Conservation (phyloP, 306 rosid genomes). For the Glycine tomentella region DNA sequence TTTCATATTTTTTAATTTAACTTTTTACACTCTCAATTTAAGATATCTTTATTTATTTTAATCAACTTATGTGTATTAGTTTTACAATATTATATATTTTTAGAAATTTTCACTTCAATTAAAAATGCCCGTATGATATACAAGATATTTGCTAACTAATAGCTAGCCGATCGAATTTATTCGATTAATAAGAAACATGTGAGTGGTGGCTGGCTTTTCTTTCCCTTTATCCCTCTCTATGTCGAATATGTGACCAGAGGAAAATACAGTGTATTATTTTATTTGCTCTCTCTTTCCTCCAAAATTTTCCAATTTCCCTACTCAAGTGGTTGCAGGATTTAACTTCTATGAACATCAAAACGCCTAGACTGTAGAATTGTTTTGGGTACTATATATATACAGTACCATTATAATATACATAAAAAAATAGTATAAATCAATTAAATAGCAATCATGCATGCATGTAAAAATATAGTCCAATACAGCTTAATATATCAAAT, state of each 20-base stretch:
- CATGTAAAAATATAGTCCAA: not conserved
- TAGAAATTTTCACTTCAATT: not conserved
- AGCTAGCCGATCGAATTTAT: not conserved
- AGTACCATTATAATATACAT: not conserved
- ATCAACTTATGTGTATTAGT: no score
- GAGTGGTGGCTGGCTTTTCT: slow-evolving; percentile 34
- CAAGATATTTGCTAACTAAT: not conserved
- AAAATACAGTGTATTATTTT: not conserved
- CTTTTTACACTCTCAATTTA: not conserved
- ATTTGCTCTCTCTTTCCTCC: not conserved
- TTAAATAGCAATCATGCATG: not conserved
- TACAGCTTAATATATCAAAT: not conserved
- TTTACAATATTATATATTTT: no score
- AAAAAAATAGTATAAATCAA: no score
- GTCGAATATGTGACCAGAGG: slow-evolving; percentile 1
- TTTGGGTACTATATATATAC: slow-evolving; percentile 36
- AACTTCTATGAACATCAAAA: not conserved
- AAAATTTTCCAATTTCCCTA: not conserved
- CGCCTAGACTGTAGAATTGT: not conserved
- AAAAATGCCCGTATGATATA: not conserved
- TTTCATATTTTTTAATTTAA: not conserved
- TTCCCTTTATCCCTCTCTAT: slow-evolving; percentile 37
- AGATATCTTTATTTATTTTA: not conserved
- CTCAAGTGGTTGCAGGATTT: not conserved
- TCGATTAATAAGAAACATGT: slow-evolving; percentile 21